Evolutionary conservation across 768 basidiomycete genomes (phyloP).

Genomic region (Kwoniella heveanensis): DNA sequence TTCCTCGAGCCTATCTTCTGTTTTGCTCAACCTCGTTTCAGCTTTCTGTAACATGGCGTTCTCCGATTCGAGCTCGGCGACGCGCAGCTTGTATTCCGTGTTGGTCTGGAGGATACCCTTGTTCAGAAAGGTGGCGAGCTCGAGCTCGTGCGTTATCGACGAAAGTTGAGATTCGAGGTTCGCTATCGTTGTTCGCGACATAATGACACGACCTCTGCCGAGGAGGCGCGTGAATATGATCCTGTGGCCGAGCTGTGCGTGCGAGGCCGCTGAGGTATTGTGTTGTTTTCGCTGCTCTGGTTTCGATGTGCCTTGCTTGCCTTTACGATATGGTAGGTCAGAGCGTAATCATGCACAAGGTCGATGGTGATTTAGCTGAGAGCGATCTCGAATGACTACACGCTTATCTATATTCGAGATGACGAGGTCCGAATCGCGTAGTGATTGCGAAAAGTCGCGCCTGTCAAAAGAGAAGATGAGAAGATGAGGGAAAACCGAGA

Average conservation of each 20-base stretch:
- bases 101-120: constrained; percentile 46
- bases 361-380: no score
- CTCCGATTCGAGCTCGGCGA: constrained; percentile 44
- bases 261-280: no score
- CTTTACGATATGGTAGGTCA: no score
- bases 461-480: neutral
- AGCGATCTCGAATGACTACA: no score
- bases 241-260: no score
- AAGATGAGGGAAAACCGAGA: neutral
- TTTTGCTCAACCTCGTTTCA: constrained; percentile 35
- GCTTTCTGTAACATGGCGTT: constrained; percentile 38
- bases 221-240: no score
- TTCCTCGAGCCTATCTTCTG: constrained; percentile 33
- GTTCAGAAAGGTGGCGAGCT: constrained; percentile 44
- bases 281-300: no score
- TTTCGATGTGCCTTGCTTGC: no score
- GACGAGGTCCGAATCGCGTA: no score
- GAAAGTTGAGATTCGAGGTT: constrained; percentile 13
- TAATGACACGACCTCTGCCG: constrained; percentile 2
- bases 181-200: constrained; percentile 22
- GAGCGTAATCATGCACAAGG: no score
- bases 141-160: constrained; percentile 31
- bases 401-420: no score
- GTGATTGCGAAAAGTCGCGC: no score
- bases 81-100: constrained; percentile 40